Evolutionary conservation across 225 moss, liverwort and hornwort genomes (phyloP).

Genomic region (Asterella californica): DNA sequence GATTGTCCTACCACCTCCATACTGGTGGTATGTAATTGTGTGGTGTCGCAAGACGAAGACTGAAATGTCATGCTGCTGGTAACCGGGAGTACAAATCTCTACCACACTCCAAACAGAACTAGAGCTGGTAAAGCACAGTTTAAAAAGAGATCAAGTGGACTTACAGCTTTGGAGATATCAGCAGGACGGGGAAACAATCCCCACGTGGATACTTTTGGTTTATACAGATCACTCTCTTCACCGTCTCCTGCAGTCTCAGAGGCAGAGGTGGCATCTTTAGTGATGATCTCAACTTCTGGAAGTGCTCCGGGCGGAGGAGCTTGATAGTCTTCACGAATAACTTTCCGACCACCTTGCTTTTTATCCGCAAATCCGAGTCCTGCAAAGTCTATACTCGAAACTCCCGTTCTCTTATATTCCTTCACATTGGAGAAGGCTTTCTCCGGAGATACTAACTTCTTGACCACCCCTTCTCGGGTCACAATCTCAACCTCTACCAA

Average conservation of each 20-base stretch:
- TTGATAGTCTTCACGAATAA: slow-evolving; percentile 55
- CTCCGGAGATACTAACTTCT: slow-evolving; percentile 42
- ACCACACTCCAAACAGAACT: background rate
- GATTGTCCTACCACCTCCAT: slow-evolving; percentile 89
- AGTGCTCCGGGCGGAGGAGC: slow-evolving; percentile 58
- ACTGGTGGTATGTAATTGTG: slow-evolving; percentile 40
- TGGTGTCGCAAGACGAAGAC: background rate
- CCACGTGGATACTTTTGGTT: slow-evolving; percentile 86
- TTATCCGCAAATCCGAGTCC: slow-evolving; percentile 88
- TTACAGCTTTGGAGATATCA: slow-evolving; percentile 87
- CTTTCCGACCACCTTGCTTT: slow-evolving; percentile 56
- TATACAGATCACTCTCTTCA: slow-evolving; percentile 50
- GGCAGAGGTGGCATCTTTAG: slow-evolving; percentile 60
- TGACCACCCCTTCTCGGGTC: slow-evolving; percentile 82
- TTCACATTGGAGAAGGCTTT: slow-evolving; percentile 75
- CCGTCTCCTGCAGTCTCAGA: slow-evolving; percentile 15
- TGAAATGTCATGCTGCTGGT: background rate
- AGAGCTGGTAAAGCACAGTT: background rate
- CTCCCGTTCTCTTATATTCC: slow-evolving; percentile 60
- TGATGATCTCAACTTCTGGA: slow-evolving; percentile 90
- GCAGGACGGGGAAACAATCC: slow-evolving; percentile 92
- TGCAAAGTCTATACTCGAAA: slow-evolving; percentile 77
- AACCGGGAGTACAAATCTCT: background rate
- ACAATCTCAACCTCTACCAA: slow-evolving; percentile 78
- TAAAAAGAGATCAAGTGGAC: slow-evolving; percentile 4